Evolutionary conservation across 2,329 filamentous ascomycete genomes (phyloP), one percentile per base, ranked within the genome.

Genomic region (Trichoderma lentiforme): DNA sequence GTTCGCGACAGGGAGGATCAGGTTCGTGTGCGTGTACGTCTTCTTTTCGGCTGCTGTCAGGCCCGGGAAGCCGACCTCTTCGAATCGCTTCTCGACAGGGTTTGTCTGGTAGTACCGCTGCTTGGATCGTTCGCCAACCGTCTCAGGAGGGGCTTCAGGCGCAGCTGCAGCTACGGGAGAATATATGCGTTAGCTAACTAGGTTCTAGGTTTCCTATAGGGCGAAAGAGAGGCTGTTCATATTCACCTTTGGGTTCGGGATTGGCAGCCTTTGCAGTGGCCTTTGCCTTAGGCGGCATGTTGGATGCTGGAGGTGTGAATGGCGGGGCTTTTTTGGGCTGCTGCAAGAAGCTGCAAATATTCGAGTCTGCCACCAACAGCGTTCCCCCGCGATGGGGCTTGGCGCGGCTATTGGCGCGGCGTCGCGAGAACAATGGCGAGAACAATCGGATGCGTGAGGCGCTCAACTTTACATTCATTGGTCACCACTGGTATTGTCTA

Each of bases 91-190:
- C 71, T 85, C 82, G 81, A 84, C 78, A 9, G 87, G 87, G 74
- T 87, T 86, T 68, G 85, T 86, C 72, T 82, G 80, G 80, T 84
- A 83, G 81, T 84, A 86, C 72, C 83, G 83, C 72, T 85, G 81
- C 71, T 81, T 79, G 74, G 83, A 83, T 66, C 83, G 84, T 73
- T 88, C 84, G 79, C 81, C 80, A 75, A 88, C 77, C 18, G 87
- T 89, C 74, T 81, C 79, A 11, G 83, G 81, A 6, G 79, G 73
- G 36, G 79, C 76, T 71, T 82, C 79, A 66, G 80, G 74, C 57
- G 80, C 76, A 76, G 74, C 74, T 74, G 71, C 65, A 63, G 63
- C 18, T 26, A 47, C 36, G n/a, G 43, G 1, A 26, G 26, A 24
- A 62, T 24, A n/a, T 32, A 24, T 6, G 56, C 9, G 57, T 62